Evolutionary conservation across 2,329 filamentous ascomycete genomes (phyloP).

Genomic region (Ceratocystis lukuohia): DNA sequence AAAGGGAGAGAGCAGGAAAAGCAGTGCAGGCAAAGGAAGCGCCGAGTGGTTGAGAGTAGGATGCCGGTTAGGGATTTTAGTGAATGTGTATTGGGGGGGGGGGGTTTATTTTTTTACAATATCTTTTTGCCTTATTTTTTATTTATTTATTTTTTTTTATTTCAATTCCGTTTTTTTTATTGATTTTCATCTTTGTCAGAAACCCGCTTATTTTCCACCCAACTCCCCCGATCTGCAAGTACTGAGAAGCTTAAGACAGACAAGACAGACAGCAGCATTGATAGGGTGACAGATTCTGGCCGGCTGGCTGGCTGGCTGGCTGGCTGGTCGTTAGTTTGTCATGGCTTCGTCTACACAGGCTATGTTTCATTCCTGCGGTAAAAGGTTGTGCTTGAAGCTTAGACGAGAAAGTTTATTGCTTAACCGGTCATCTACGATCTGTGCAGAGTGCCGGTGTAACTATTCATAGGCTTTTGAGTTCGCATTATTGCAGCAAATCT

Average conservation of each 20-base stretch:
- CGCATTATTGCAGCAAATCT: background rate
- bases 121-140: background rate
- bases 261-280: background rate
- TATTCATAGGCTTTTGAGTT: background rate
- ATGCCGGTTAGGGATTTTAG: too few relatives aligned
- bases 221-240: background rate
- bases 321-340: background rate
- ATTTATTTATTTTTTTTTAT: background rate
- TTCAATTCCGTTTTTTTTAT: background rate
- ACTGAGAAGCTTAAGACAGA: background rate
- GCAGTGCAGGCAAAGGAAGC: background rate
- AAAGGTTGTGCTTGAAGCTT: background rate
- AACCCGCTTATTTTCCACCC: background rate
- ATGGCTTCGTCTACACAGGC: background rate
- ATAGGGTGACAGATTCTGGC: background rate
- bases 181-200: background rate
- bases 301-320: background rate
- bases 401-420: constrained; percentile 1
- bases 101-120: background rate
- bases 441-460: background rate
- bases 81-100: too few relatives aligned
- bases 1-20: background rate
- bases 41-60: background rate
- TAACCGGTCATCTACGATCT: background rate
- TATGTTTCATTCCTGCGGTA: background rate